Conservation (phyloP, 1,139 yeast genomes). For the Yamadazyma oceani region DNA sequence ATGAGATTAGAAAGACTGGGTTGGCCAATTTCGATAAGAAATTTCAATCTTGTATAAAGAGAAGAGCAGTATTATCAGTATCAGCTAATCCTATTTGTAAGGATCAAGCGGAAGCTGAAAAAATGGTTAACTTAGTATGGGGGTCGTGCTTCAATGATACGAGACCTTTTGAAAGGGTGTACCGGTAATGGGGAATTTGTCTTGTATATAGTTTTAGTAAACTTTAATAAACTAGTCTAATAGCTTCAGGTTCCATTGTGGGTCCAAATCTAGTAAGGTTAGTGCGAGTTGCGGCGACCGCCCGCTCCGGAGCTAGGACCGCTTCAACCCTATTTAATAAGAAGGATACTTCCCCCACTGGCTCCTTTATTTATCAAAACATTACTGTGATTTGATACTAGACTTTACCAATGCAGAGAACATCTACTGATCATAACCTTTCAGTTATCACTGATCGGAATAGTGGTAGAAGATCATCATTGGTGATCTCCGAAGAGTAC, state of each 20-base stretch:
- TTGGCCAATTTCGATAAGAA: constrained; percentile 68
- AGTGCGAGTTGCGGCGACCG: too few relatives aligned
- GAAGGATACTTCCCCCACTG: too few relatives aligned
- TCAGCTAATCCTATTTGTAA: constrained; percentile 82
- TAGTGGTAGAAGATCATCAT: constrained; percentile 22
- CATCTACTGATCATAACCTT: constrained; percentile 22
- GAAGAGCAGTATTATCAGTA: constrained; percentile 86
- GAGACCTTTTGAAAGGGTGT: constrained; percentile 91
- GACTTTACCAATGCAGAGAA: constrained; percentile 13
- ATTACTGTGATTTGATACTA: too few relatives aligned
- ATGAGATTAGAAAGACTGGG: constrained; percentile 72
- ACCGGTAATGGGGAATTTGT: constrained; percentile 40
- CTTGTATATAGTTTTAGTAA: background rate
- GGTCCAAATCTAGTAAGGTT: too few relatives aligned
- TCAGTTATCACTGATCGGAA: constrained; percentile 23
- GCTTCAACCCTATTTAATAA: too few relatives aligned
- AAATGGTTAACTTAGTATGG: constrained; percentile 84
- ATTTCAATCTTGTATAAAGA: constrained; percentile 84
- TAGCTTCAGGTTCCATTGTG: too few relatives aligned
- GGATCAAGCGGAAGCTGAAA: constrained; percentile 69
- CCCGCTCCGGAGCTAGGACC: too few relatives aligned
- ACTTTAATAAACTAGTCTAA: too few relatives aligned
- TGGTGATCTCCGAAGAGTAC: constrained; percentile 23
- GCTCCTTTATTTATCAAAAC: too few relatives aligned
- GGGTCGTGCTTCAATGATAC: constrained; percentile 93